Base-by-base conservation (phyloP, 1,284 basidiomycete species). In the Termitomyces sp. region DNA sequence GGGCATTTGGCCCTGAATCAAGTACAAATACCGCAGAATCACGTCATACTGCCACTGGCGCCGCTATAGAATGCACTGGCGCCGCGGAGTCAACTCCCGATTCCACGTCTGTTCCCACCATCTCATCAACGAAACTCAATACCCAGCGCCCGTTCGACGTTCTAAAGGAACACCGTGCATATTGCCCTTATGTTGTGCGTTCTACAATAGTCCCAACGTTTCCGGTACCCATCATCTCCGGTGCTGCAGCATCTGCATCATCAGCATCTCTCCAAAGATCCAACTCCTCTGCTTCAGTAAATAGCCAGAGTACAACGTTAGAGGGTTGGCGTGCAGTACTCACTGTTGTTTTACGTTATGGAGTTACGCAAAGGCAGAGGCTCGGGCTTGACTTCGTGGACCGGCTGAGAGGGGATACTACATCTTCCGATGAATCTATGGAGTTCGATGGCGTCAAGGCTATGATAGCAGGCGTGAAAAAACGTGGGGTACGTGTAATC, bases 271-370 rank as follows among this genome's bases (percentile, higher is more conserved):
- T 66, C 60, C 46, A 53, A 54, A 63, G 48, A 38, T 72, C 72
- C 1, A 61, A 59, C 19, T 64, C 70, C 17, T 33, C 67, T 31
- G 65, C 68, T 26, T 70, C 72, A 31, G 50, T 68, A 36, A 70
- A 65, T 28, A 66, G 58, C n/a, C 60, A 55, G 50, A 58, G 60
- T 33, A 68, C 65, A 7, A 67, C 71, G 5, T 62, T 86, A n/a
- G 90, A 92, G 65, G 89, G 89, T 6, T 92, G 89, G 89, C 77
- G 83, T 41, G 88, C 87, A 5, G 60, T 88, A 15, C 68, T 90
- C 59, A 79, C 79, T 12, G 76, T 88, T 21, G 73, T 88, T 19
- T 67, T 83, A 54, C 77, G 89, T 26, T 81, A 86, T 62, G 84
- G 83, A 3, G 72, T 83, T 62, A 76, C 78, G 8, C 78, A 82